Evolutionary conservation across 306 rosid genomes (phyloP).

Genomic region (Lupinus albus): DNA sequence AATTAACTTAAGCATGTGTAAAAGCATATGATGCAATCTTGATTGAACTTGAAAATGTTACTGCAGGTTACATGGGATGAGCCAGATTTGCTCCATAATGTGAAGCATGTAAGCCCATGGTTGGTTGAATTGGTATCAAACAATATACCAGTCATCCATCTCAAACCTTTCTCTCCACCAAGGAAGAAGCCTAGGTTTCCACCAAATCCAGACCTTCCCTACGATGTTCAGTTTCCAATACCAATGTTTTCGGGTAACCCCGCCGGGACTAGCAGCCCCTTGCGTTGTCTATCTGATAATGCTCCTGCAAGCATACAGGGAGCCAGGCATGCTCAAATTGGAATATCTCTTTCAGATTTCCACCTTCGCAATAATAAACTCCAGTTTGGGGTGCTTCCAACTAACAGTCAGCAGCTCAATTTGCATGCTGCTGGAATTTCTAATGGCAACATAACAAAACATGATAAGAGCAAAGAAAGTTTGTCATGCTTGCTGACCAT

Average conservation of each 20-base stretch:
- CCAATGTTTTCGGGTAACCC: slow-evolving; percentile 77
- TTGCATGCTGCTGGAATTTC: slow-evolving; percentile 54
- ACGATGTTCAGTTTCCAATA: slow-evolving; percentile 63
- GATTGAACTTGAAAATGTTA: slow-evolving; percentile 26
- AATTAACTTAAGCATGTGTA: neutral
- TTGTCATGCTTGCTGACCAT: slow-evolving; percentile 69
- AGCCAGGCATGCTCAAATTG: slow-evolving; percentile 99
- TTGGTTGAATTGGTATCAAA: slow-evolving; percentile 83
- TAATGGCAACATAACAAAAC: slow-evolving; percentile 47
- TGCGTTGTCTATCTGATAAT: slow-evolving; percentile 78
- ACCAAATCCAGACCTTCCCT: slow-evolving; percentile 61
- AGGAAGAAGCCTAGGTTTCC: slow-evolving; percentile 84
- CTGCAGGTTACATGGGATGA: slow-evolving; percentile 93
- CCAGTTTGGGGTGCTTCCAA: slow-evolving; percentile 71
- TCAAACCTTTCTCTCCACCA: slow-evolving; percentile 74
- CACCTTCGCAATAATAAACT: slow-evolving; percentile 66
- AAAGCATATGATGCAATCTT: slow-evolving; percentile 9
- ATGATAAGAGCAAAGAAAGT: slow-evolving; percentile 54
- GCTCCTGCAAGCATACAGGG: slow-evolving; percentile 99
- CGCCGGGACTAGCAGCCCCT: slow-evolving; percentile 77
- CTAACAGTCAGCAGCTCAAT: slow-evolving; percentile 52
- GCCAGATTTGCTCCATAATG: slow-evolving; percentile 95
- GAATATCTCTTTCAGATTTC: slow-evolving; percentile 81
- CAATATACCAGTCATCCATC: slow-evolving; percentile 58
- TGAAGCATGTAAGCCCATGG: slow-evolving; percentile 98